phyloP scores from a whole-genome alignment of 139 green algal species.

The Coelastrella sp. region DNA sequence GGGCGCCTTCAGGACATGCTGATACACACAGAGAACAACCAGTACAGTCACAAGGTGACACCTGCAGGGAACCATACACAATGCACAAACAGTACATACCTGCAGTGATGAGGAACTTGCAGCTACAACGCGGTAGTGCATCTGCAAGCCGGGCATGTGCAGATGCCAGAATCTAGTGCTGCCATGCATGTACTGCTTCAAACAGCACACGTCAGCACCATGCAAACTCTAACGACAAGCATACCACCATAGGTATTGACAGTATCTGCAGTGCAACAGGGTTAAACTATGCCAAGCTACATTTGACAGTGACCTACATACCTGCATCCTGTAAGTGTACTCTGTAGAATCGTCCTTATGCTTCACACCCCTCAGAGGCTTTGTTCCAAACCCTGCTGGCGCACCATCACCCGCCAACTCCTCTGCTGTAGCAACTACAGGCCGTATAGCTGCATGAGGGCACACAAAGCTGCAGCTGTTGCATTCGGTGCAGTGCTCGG shows the following conservation, averaged over 20 bases:
- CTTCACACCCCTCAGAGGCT: slow-evolving; percentile 44
- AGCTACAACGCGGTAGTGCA: too few relatives aligned
- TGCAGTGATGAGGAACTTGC: neutral
- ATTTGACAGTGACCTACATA: too few relatives aligned
- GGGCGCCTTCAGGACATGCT: slow-evolving; percentile 52
- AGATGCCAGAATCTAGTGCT: too few relatives aligned
- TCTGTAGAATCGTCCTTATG: slow-evolving; percentile 1
- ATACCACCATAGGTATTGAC: too few relatives aligned
- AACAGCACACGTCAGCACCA: too few relatives aligned
- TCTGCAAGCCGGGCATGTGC: too few relatives aligned
- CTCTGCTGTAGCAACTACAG: slow-evolving; percentile 50
- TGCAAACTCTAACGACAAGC: too few relatives aligned
- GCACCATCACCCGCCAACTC: slow-evolving; percentile 48
- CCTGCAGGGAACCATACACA: slow-evolving; percentile 48
- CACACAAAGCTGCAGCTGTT: slow-evolving; percentile 76
- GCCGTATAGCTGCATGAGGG: slow-evolving; percentile 74
- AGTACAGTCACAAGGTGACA: slow-evolving; percentile 73
- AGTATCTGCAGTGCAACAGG: too few relatives aligned
- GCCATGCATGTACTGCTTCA: too few relatives aligned
- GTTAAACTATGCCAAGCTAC: neutral
- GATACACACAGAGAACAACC: slow-evolving; percentile 70
- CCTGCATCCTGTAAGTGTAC: slow-evolving; percentile 69
- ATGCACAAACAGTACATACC: neutral
- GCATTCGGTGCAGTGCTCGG: slow-evolving; percentile 70
- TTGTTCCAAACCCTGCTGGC: slow-evolving; percentile 52